Conservation (phyloP, 2,329 filamentous ascomycete genomes). For the Sarocladiaceae sp. region DNA sequence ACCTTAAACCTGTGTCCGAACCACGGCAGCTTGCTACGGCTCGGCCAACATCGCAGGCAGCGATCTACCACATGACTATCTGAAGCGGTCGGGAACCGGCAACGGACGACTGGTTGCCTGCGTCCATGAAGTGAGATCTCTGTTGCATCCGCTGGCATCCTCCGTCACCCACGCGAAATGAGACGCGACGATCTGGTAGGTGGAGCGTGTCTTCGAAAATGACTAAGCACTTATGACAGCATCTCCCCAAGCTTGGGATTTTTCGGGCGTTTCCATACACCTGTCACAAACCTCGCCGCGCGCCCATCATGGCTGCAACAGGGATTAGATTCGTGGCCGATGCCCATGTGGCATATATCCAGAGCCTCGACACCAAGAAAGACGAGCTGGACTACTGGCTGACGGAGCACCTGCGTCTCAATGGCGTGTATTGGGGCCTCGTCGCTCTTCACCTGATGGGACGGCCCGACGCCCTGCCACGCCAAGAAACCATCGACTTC, state of each 20-base stretch:
- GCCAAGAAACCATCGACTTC: slow-evolving; percentile 79
- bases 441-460: slow-evolving; percentile 82
- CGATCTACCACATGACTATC: no score
- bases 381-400: slow-evolving; percentile 98
- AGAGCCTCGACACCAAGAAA: slow-evolving; percentile 84
- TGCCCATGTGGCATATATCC: slow-evolving; percentile 85
- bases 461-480: slow-evolving; percentile 75
- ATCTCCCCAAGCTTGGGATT: background rate
- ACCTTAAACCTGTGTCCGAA: no score
- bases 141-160: no score
- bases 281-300: background rate
- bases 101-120: no score
- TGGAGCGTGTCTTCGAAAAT: background rate
- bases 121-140: no score
- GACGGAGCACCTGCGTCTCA: slow-evolving; percentile 92
- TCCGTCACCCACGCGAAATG: no score
- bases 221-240: background rate
- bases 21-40: no score
- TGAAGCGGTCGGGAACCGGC: background rate
- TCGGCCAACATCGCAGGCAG: no score
- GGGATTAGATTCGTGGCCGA: slow-evolving; percentile 36
- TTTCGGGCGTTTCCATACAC: background rate
- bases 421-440: slow-evolving; percentile 95
- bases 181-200: background rate
- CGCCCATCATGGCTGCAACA: slow-evolving; percentile 7